Evolutionary conservation across 495 filamentous ascomycete species (phyloP), one percentile per base, ranked within the genome.

Genomic region (Penicillium manginii): DNA sequence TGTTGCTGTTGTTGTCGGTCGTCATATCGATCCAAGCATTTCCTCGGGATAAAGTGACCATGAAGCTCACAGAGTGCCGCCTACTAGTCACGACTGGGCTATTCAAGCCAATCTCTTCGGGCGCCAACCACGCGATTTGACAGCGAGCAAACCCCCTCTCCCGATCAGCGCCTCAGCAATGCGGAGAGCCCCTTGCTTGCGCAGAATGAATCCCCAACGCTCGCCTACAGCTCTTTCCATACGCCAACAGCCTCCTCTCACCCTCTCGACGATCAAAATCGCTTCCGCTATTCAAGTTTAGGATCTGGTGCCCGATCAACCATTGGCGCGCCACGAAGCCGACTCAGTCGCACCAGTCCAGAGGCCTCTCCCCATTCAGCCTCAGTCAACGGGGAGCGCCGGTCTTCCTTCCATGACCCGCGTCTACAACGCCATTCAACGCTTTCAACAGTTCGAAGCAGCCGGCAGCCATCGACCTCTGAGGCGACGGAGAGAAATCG

Each of bases 391-490:
- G 65, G 68, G 32, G 76, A 84, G 46, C 75, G 81, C 56, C 75
- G 79, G 43, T 69, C 77, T 4, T 84, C 83, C 22, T 55, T 75
- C 12, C 69, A 77, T 15, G 75, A 77, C 47, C 54, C 77, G 26
- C 81, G 79, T 1, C 72, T 78, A 2, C 78, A 83, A 53, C 82
- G 84, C 57, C 79, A 82, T 52, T 78, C 83, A 5, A 81, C 78
- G 54, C 71, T 88, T 21, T 85, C 85, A 43, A 73, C 75, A 2
- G 72, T 77, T 42, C 72, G 73, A 35, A 73, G 68, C 69, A 86
- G 64, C 71, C 79, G 54, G 68, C 84, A 64, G 68, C 76, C 60
- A 66, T 84, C 65, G 68, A 71, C 40, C 81, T 83, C 64, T 73
- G 83, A 73, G 55, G 74, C 52, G 54, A 75, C 70, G 1, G 76